These are phyloP conservation scores for Chenopodium berlandieri DNA, from an alignment of 148 eudicot genomes.

Conservation along the genomic window DNA sequence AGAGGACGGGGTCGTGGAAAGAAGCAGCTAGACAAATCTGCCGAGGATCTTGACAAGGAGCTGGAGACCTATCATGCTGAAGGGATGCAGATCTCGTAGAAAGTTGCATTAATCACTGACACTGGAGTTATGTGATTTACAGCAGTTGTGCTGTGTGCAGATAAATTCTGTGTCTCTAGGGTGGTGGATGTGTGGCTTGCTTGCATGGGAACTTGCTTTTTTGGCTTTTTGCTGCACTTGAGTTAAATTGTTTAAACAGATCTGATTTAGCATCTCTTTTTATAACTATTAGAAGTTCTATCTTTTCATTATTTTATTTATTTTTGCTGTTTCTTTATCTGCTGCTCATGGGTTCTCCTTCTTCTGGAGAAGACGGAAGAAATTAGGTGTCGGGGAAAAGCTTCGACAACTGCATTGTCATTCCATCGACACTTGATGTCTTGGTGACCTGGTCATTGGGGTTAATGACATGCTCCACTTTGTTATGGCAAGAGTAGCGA, in stretches of 20 bases:
- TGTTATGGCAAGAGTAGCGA: not conserved
- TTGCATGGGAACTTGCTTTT: not conserved
- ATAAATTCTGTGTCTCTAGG: constrained; percentile 7
- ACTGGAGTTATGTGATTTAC: not conserved
- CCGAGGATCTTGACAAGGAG: constrained; percentile 89
- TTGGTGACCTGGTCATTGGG: too few relatives aligned
- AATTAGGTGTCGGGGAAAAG: not conserved
- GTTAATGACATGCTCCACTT: not conserved
- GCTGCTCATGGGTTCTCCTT: not conserved
- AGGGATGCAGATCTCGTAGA: constrained; percentile 61
- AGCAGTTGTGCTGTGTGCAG: not conserved
- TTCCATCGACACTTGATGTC: not conserved
- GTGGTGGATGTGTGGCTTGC: constrained; percentile 7
- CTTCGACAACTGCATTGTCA: not conserved
- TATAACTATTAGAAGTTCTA: not conserved
- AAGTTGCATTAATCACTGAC: not conserved
- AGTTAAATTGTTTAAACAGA: constrained; percentile 5
- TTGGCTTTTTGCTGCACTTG: not conserved
- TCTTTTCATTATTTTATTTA: too few relatives aligned
- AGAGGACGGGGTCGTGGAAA: constrained; percentile 38
- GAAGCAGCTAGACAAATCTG: constrained; percentile 57
- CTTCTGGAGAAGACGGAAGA: not conserved
- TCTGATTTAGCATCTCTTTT: not conserved
- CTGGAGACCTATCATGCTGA: constrained; percentile 78
- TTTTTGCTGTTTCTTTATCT: not conserved